Base-by-base conservation (phyloP, 208 protist species). In the Acanthamoeba rhysodes region DNA sequence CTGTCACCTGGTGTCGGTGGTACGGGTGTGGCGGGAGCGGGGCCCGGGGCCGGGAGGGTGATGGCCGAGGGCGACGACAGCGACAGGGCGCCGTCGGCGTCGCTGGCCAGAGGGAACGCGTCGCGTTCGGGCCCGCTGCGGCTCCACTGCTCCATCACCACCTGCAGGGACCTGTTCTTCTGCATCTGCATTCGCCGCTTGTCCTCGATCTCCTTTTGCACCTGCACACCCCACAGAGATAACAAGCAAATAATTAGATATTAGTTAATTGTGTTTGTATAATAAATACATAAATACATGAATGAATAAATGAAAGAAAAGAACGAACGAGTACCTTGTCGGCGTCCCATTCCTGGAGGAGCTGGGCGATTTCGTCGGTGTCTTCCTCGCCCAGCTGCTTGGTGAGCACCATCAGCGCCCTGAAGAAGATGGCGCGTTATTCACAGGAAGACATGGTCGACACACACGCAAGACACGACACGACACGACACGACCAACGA, bases 181-280 rank as follows among this genome's bases (percentile, higher is more conserved):
- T 72, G 64, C 64, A 72, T 72, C 64, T 72, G 64, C n/a, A 72
- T 72, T 16, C 64, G 22, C 1, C n/a, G 22, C n/a, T 72, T 72
- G 64, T 72, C 64, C 64, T 72, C 64, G 64, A 72, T n/a, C 64
- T 72, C 64, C 29, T 72, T 72, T 72, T 72, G 64, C 64, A 72
- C 64, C 64, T 72, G 64, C 34, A 20, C 62, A n/a, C 22, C 22
- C 62, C 64, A 70, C 2, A 29, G 64, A 34, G 27, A 64, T 18
- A 64, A 7, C 3, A 8, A 27, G 57, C 4, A 27, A 64, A 27
- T 27, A 18, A 64, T n/a, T n/a, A n/a, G n/a, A n/a, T n/a, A n/a
- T n/a, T n/a, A n/a, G n/a, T n/a, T n/a, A n/a, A n/a, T n/a, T n/a
- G n/a, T n/a, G n/a, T n/a, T n/a, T n/a, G n/a, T n/a, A n/a, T n/a